phyloP scores from a whole-genome alignment of 495 filamentous ascomycete species.

The Xylaria longipes region DNA sequence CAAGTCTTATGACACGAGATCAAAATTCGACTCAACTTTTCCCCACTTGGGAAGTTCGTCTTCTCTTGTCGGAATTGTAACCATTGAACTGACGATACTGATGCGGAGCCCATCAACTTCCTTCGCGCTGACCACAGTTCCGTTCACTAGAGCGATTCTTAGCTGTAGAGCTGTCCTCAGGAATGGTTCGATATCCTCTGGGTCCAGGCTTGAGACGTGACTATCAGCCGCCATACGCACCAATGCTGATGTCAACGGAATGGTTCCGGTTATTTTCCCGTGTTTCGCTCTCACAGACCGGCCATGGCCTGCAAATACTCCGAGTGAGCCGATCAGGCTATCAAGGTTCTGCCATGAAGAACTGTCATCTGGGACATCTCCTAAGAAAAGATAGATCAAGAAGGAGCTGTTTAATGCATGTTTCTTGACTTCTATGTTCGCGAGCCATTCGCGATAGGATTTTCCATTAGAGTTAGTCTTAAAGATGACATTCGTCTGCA shows the following conservation, averaged over 20 bases:
- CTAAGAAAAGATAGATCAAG: slow-evolving; percentile 67
- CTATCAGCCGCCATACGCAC: slow-evolving; percentile 47
- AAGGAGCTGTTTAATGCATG: slow-evolving; percentile 62
- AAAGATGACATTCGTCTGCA: slow-evolving; percentile 24
- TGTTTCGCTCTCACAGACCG: slow-evolving; percentile 22
- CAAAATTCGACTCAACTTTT: slow-evolving; percentile 35
- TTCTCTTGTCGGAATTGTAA: slow-evolving; percentile 44
- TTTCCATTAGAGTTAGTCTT: slow-evolving; percentile 37
- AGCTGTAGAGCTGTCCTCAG: slow-evolving; percentile 52
- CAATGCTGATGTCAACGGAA: slow-evolving; percentile 64
- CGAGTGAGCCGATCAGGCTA: slow-evolving; percentile 61
- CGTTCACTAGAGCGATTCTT: slow-evolving; percentile 44
- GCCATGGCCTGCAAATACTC: slow-evolving; percentile 54
- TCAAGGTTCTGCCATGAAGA: slow-evolving; percentile 49
- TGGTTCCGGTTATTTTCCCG: slow-evolving; percentile 54
- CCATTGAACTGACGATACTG: slow-evolving; percentile 49
- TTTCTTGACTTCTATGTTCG: slow-evolving; percentile 63
- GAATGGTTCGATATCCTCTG: slow-evolving; percentile 49
- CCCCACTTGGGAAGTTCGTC: slow-evolving; percentile 54
- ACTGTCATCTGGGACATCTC: slow-evolving; percentile 48
- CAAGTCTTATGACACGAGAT: slow-evolving; percentile 34
- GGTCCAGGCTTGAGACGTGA: slow-evolving; percentile 49
- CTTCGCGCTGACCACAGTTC: slow-evolving; percentile 30
- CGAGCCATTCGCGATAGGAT: slow-evolving; percentile 63
- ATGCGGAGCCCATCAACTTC: slow-evolving; percentile 45